Percentiles rank a stretch among this genome's conserved stretches.
phyloP scores from a whole-genome alignment of 306 rosid species.

The Prunus mongolica region DNA sequence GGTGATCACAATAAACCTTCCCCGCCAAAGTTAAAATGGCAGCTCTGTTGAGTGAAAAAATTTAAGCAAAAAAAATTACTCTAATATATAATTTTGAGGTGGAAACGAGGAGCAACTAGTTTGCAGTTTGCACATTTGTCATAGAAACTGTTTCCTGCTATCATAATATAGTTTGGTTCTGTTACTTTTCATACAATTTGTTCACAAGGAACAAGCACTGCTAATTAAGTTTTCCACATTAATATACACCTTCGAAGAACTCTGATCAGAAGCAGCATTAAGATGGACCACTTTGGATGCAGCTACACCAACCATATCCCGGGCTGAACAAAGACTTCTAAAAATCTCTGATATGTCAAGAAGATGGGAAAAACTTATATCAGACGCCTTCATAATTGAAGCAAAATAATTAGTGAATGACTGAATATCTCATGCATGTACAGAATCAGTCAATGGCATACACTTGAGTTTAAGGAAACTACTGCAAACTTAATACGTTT shows the following conservation, averaged over 20 bases:
- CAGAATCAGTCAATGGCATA: neutral
- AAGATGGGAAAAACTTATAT: neutral
- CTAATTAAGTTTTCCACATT: neutral
- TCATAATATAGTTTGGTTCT: neutral
- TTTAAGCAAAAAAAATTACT: neutral
- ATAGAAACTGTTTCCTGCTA: neutral
- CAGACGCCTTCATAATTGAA: neutral
- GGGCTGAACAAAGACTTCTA: neutral
- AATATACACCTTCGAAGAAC: neutral
- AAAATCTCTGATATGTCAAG: neutral
- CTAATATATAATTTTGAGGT: neutral
- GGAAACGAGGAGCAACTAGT: neutral
- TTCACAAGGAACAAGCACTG: neutral
- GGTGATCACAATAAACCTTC: too few species aligned
- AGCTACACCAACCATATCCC: neutral
- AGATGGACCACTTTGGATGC: neutral
- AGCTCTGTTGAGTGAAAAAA: too few species aligned
- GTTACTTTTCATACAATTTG: neutral
- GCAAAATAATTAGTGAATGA: neutral
- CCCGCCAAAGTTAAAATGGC: too few species aligned
- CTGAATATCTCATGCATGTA: constrained; percentile 13
- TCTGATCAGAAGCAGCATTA: neutral
- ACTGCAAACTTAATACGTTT: neutral
- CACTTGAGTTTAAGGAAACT: neutral
- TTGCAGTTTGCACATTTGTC: neutral